phyloP scores from a whole-genome alignment of 2,329 filamentous ascomycete genomes.

The Penicillium sp. region DNA sequence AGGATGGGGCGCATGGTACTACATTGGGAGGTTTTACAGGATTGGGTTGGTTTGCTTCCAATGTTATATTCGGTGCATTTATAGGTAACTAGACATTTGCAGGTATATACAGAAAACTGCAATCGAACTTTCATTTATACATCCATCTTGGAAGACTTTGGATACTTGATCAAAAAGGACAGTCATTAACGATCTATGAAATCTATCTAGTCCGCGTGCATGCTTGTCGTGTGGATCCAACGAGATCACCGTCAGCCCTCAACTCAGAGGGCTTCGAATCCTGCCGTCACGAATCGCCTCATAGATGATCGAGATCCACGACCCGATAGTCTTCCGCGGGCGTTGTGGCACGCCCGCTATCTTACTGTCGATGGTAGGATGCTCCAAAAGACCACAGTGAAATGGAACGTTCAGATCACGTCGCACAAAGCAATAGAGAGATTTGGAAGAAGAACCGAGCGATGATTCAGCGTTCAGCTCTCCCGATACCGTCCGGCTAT shows the following conservation, averaged over 20 bases:
- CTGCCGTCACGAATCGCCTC: slow-evolving; percentile 22
- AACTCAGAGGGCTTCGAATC: not conserved
- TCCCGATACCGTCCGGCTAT: not conserved
- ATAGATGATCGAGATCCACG: slow-evolving; percentile 27
- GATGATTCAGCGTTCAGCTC: not conserved
- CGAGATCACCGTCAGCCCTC: not conserved
- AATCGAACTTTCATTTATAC: not conserved
- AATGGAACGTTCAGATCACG: slow-evolving; percentile 33
- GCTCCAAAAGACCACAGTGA: slow-evolving; percentile 32
- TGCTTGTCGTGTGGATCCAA: not conserved
- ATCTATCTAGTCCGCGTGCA: not conserved
- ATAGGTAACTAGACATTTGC: not conserved
- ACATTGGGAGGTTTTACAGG: not conserved
- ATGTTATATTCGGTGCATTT: not conserved
- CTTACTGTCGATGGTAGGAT: slow-evolving; percentile 20
- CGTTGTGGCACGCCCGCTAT: not conserved
- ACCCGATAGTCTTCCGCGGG: slow-evolving; percentile 21
- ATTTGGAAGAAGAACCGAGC: not conserved
- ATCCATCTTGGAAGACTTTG: not conserved
- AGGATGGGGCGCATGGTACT: slow-evolving; percentile 3
- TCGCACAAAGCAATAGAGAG: slow-evolving; percentile 39
- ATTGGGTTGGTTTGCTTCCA: not conserved
- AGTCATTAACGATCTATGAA: not conserved
- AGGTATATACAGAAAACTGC: not conserved
- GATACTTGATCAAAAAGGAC: too few species aligned